Evolutionary conservation across 1,284 basidiomycete genomes (phyloP).

Genomic region (Ganoderma sinense): DNA sequence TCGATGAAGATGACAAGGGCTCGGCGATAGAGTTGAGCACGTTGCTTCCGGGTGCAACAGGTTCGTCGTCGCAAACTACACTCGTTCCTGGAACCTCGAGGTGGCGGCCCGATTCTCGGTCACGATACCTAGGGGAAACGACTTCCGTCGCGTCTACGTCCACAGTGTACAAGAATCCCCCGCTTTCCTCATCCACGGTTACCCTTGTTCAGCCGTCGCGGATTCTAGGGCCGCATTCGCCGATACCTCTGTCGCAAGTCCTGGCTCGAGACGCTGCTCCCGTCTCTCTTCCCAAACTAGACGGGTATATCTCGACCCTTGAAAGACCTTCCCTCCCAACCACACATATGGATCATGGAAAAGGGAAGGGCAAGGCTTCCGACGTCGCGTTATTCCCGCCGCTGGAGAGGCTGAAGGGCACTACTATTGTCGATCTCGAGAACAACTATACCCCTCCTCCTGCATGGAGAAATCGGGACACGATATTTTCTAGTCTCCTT

Average conservation of each 20-base stretch:
- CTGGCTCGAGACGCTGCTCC: slow-evolving; percentile 64
- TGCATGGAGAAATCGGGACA: slow-evolving; percentile 61
- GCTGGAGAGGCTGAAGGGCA: slow-evolving; percentile 60
- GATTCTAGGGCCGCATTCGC: slow-evolving; percentile 44
- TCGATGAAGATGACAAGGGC: background rate
- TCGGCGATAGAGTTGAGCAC: slow-evolving; percentile 21
- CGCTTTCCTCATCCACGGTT: slow-evolving; percentile 17
- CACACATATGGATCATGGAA: slow-evolving; percentile 34
- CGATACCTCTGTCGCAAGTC: slow-evolving; percentile 61
- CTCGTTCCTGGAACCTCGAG: background rate
- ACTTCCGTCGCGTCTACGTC: slow-evolving; percentile 8
- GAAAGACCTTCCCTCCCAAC: slow-evolving; percentile 48
- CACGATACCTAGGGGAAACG: background rate
- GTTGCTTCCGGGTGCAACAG: slow-evolving; percentile 13
- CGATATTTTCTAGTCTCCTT: slow-evolving; percentile 53
- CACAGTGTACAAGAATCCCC: slow-evolving; percentile 6
- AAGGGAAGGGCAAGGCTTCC: slow-evolving; percentile 31
- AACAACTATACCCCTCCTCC: slow-evolving; percentile 55
- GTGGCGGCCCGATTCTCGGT: background rate
- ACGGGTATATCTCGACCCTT: slow-evolving; percentile 59
- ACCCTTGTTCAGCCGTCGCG: slow-evolving; percentile 22
- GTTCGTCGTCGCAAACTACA: slow-evolving; percentile 11
- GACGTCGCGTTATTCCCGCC: slow-evolving; percentile 61
- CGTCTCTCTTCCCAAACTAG: slow-evolving; percentile 64
- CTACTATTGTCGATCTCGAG: slow-evolving; percentile 65